Evolutionary conservation across 139 green algal species (phyloP).

Genomic region (Zygnema cylindricum): DNA sequence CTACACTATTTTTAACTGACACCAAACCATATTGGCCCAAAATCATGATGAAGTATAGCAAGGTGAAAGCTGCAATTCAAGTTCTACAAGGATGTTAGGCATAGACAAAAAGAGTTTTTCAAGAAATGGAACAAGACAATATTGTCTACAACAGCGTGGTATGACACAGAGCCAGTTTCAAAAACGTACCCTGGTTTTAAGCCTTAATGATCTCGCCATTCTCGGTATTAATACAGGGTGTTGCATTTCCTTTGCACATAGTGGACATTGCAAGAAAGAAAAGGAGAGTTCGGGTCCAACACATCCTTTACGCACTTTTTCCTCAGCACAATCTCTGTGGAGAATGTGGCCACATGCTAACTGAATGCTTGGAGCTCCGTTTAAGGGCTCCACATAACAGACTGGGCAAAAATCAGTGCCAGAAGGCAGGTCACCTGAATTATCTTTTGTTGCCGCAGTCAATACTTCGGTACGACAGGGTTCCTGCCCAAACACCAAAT

Average conservation of each 20-base stretch:
- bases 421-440: neutral
- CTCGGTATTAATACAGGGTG: constrained; percentile 50
- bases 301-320: constrained; percentile 29
- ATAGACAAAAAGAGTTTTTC: no score
- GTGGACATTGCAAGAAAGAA: constrained; percentile 61
- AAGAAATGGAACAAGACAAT: no score
- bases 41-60: no score
- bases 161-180: no score
- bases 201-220: constrained; percentile 14
- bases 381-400: constrained; percentile 45
- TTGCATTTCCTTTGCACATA: constrained; percentile 50
- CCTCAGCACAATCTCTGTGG: constrained; percentile 29
- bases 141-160: no score
- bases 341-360: constrained; percentile 50
- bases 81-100: no score
- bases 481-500: no score
- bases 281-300: constrained; percentile 58
- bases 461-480: no score
- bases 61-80: no score
- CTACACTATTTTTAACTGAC: no score
- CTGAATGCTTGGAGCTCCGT: neutral
- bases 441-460: no score
- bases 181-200: constrained; percentile 16
- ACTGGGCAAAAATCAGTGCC: constrained; percentile 42
- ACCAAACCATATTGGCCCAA: no score